Conservation (phyloP, 768 basidiomycete genomes). For the Infundibulicybe gibba region DNA sequence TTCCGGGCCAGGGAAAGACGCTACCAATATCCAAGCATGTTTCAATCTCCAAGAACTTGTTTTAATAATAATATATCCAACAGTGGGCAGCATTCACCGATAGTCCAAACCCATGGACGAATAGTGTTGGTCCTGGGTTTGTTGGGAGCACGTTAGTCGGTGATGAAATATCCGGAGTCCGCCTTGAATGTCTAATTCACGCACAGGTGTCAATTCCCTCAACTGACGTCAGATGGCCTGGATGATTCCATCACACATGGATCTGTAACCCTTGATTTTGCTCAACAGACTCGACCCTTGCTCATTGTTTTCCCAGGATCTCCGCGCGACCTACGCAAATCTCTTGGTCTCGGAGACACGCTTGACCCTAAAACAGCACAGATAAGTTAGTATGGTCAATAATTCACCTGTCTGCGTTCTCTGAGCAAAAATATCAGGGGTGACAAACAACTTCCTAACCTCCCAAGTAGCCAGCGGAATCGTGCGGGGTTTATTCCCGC, state of each 20-base stretch:
- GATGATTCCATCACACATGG: conserved; percentile 43
- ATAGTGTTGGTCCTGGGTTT: conserved; percentile 39
- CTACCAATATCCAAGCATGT: conserved; percentile 31
- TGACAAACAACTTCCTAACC: conserved; percentile 51
- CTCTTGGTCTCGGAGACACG: conserved; percentile 28
- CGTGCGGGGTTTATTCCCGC: conserved; percentile 41
- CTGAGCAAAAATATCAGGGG: conserved; percentile 22
- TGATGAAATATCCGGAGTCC: not conserved
- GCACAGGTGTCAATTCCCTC: conserved; percentile 45
- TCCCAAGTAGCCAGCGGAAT: conserved; percentile 49
- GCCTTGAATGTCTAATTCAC: not conserved
- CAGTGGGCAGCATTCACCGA: conserved; percentile 41
- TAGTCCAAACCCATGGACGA: conserved; percentile 38
- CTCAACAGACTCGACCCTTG: not conserved
- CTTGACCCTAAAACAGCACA: conserved; percentile 26
- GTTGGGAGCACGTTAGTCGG: conserved; percentile 33
- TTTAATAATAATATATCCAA: not conserved
- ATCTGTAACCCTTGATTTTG: conserved; percentile 18
- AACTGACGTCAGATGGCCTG: conserved; percentile 41
- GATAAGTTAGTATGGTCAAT: conserved; percentile 28
- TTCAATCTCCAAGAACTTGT: not conserved
- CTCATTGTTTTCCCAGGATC: conserved; percentile 24
- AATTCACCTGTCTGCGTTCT: not conserved
- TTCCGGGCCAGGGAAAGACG: conserved; percentile 20
- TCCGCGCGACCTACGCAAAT: conserved; percentile 40